Evolutionary conservation across 2,329 filamentous ascomycete species (phyloP).

Genomic region (Aureobasidium sp.): DNA sequence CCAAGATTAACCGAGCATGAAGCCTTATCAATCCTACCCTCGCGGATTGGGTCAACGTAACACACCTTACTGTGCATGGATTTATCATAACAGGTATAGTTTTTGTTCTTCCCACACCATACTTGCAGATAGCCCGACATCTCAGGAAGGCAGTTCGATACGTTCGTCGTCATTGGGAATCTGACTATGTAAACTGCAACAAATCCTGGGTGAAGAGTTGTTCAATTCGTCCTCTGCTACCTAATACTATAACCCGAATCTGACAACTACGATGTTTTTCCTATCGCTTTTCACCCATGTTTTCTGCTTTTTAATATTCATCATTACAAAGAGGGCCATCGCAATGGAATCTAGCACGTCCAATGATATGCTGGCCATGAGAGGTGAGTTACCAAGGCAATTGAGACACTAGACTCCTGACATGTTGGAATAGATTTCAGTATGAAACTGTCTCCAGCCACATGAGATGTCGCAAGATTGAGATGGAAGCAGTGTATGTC

Average conservation of each 20-base stretch:
- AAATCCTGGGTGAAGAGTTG: not conserved
- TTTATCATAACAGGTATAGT: not conserved
- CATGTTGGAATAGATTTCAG: not conserved
- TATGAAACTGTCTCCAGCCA: not conserved
- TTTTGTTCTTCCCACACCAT: not conserved
- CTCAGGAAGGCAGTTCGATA: not conserved
- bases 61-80: not conserved
- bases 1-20: not conserved
- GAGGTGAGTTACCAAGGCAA: not conserved
- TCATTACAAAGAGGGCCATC: slow-evolving; percentile 1
- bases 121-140: not conserved
- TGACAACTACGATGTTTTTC: slow-evolving; percentile 1
- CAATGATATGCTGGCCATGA: not conserved
- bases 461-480: not conserved
- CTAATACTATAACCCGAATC: not conserved
- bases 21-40: not conserved
- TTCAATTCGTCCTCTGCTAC: not conserved
- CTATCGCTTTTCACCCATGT: slow-evolving; percentile 5
- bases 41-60: slow-evolving; percentile 11
- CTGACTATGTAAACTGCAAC: not conserved
- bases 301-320: slow-evolving; percentile 8
- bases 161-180: not conserved
- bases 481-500: too few relatives aligned
- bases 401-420: not conserved
- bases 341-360: not conserved